Evolutionary conservation across 208 protist genomes (phyloP).

Genomic region (Acanthamoeba lenticulata): DNA sequence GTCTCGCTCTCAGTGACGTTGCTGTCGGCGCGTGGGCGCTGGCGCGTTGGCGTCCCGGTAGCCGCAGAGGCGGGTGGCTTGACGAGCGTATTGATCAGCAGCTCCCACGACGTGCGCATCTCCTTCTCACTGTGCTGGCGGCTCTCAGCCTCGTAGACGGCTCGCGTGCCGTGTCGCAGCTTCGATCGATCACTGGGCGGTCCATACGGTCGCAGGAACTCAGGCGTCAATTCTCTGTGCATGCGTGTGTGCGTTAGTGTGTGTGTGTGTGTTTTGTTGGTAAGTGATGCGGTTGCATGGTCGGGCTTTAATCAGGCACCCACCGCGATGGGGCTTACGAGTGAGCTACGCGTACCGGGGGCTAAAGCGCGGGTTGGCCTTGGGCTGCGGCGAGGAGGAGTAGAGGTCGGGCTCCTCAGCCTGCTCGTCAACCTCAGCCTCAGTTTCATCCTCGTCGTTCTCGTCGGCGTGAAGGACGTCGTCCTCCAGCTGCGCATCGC

Average conservation of each 20-base stretch:
- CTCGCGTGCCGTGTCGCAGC: not conserved
- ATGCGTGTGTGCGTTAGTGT: no score
- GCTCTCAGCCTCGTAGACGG: not conserved
- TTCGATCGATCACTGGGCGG: not conserved
- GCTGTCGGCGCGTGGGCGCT: not conserved
- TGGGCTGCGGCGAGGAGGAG: constrained; percentile 2
- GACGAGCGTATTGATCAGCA: constrained; percentile 18
- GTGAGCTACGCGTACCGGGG: not conserved
- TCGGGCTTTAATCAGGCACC: no score
- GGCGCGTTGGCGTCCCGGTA: not conserved
- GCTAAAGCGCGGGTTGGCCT: constrained; percentile 26
- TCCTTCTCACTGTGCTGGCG: not conserved
- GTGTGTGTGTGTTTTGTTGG: no score
- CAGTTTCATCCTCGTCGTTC: not conserved
- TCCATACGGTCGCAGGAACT: not conserved
- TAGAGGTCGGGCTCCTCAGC: not conserved
- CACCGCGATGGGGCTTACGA: no score
- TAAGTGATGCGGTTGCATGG: no score
- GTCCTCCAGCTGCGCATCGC: not conserved
- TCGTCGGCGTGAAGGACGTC: not conserved
- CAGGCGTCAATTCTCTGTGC: constrained; percentile 3
- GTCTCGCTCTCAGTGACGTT: not conserved
- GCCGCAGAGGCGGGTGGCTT: not conserved
- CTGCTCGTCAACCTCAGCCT: constrained; percentile 18
- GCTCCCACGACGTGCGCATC: constrained; percentile 49